These are phyloP conservation scores for Anaeramoeba ignava DNA, from an alignment of 78 protist species.

Conservation along the genomic window DNA sequence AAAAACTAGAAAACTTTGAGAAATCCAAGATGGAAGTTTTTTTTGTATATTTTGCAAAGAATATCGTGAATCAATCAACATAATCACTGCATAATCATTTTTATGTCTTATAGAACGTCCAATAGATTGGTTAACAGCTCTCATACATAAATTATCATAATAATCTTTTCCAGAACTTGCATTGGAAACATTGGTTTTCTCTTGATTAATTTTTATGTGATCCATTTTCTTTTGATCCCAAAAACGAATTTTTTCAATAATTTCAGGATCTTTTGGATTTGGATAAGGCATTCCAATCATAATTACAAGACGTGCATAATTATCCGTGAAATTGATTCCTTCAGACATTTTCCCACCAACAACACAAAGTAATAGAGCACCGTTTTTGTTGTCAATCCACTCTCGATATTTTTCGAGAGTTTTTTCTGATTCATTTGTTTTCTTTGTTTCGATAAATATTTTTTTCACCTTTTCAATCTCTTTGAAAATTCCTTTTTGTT, in stretches of 20 bases:
- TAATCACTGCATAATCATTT: slow-evolving; percentile 52
- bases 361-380: slow-evolving; percentile 44
- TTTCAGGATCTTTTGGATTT: slow-evolving; percentile 26
- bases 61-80: slow-evolving; percentile 45
- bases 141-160: slow-evolving; percentile 54
- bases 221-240: background rate
- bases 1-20: too few species aligned
- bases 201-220: too few species aligned
- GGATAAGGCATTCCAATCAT: slow-evolving; percentile 70
- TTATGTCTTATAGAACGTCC: slow-evolving; percentile 66
- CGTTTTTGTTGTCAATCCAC: background rate
- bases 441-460: slow-evolving; percentile 3
- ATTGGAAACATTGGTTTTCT: background rate
- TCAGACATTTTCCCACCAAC: slow-evolving; percentile 75
- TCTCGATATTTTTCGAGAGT: background rate
- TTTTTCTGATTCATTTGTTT: background rate
- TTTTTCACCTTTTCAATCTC: slow-evolving; percentile 11
- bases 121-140: slow-evolving; percentile 74
- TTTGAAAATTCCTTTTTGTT: background rate
- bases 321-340: slow-evolving; percentile 73
- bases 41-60: background rate
- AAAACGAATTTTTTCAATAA: slow-evolving; percentile 28
- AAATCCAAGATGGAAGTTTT: background rate
- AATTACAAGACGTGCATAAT: slow-evolving; percentile 31
- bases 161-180: slow-evolving; percentile 11